These are phyloP conservation scores for Salix arbutifolia DNA, from an alignment of 345 rosid species.

Conservation along the genomic window DNA sequence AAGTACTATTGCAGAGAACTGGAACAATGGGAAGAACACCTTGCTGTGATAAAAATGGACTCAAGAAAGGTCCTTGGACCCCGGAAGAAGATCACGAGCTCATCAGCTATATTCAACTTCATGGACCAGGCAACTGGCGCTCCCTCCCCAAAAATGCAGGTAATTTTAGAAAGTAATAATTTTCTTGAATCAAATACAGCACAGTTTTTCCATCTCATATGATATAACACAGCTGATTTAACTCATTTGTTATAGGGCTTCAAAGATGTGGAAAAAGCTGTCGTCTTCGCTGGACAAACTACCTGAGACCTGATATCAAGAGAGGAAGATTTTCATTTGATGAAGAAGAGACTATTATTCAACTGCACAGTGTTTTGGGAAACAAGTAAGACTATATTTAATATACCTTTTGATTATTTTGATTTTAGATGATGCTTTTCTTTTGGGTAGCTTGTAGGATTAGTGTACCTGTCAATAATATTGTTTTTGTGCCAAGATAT, in stretches of 20 bases:
- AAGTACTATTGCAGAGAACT: neutral
- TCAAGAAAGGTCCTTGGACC: conserved; percentile 36
- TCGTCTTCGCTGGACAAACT: conserved; percentile 96
- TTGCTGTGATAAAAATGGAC: conserved; percentile 34
- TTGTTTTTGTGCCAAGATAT: neutral
- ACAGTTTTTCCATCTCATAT: neutral
- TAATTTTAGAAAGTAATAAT: neutral
- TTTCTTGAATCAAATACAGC: neutral
- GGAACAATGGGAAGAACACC: conserved; percentile 31
- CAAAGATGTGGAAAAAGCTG: conserved; percentile 98
- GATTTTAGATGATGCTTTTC: neutral
- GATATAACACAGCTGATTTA: neutral
- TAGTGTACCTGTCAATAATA: neutral
- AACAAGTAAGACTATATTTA: conserved; percentile 55
- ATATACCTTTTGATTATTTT: neutral
- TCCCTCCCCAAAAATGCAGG: conserved; percentile 35
- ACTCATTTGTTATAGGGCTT: conserved; percentile 44
- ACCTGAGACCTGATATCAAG: conserved; percentile 86
- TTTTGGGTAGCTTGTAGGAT: neutral
- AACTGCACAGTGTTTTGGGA: conserved; percentile 74
- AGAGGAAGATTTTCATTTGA: conserved; percentile 92
- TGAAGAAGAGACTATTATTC: conserved; percentile 93
- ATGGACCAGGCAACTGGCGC: conserved; percentile 34
- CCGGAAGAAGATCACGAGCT: conserved; percentile 32
- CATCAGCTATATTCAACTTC: conserved; percentile 17